Evolutionary conservation across 2,329 filamentous ascomycete genomes (phyloP).

Genomic region (Phaeosphaeriaceae sp.): DNA sequence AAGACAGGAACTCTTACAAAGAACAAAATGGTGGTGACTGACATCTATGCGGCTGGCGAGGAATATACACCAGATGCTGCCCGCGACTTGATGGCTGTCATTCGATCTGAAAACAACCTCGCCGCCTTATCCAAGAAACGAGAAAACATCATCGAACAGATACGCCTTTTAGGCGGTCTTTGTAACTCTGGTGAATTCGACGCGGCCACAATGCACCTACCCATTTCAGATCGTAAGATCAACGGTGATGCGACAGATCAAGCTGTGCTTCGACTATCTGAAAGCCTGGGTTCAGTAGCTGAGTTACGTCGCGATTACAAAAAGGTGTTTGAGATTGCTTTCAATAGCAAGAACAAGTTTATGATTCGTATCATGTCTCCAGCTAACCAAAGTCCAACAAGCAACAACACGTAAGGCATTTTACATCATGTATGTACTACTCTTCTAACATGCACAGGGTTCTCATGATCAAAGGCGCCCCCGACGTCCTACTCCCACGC

Average conservation of each 20-base stretch:
- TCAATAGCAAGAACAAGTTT: constrained; percentile 86
- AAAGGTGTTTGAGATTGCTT: constrained; percentile 66
- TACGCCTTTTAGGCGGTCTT: constrained; percentile 67
- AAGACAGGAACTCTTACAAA: constrained; percentile 75
- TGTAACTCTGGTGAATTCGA: constrained; percentile 82
- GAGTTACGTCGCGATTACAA: constrained; percentile 69
- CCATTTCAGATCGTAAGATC: constrained; percentile 67
- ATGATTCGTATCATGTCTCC: constrained; percentile 70
- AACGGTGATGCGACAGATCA: constrained; percentile 80
- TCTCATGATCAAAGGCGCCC: constrained; percentile 79
- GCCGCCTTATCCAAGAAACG: constrained; percentile 26
- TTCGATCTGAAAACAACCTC: constrained; percentile 48
- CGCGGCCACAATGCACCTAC: constrained; percentile 64
- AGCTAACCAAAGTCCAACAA: constrained; percentile 36
- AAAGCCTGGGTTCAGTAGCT: constrained; percentile 66
- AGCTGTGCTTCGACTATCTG: constrained; percentile 74
- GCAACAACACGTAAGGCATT: constrained; percentile 32
- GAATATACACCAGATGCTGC: constrained; percentile 61
- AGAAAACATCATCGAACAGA: constrained; percentile 54
- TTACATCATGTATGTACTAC: not conserved
- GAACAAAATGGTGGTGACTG: constrained; percentile 76
- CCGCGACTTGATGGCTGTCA: constrained; percentile 39
- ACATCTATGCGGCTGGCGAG: constrained; percentile 66
- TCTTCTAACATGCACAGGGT: constrained; percentile 41
- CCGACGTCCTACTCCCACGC: constrained; percentile 72